Percentiles rank a stretch among this genome's conserved stretches.
These are phyloP conservation scores for Asterochloris erici DNA, from an alignment of 139 green algal genomes.

Conservation along the genomic window DNA sequence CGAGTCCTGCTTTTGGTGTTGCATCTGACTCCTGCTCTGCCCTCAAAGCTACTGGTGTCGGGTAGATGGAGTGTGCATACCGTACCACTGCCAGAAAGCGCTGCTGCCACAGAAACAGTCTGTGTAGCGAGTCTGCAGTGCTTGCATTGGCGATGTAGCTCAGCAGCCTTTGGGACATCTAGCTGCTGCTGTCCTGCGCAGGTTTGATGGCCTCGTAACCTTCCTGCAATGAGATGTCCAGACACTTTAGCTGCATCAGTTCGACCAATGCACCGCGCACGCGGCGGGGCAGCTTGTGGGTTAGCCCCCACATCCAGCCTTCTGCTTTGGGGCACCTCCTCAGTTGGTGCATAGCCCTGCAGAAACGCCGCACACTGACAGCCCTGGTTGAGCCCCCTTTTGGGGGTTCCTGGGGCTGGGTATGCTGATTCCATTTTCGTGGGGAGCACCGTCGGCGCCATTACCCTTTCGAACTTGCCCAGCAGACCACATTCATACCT, in stretches of 20 bases:
- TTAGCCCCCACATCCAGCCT: conserved; percentile 15
- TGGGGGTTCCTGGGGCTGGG: conserved; percentile 15
- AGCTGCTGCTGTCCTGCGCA: too few relatives aligned
- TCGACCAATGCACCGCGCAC: neutral
- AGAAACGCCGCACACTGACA: conserved; percentile 26
- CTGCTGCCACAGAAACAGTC: too few relatives aligned
- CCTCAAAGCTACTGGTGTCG: too few relatives aligned
- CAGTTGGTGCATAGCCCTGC: conserved; percentile 27
- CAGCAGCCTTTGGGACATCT: too few relatives aligned
- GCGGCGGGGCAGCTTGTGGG: conserved; percentile 1
- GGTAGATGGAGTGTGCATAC: too few relatives aligned
- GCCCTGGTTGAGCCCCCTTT: conserved; percentile 17
- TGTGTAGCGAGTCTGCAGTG: too few relatives aligned
- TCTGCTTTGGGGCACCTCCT: conserved; percentile 12
- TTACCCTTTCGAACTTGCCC: conserved; percentile 56
- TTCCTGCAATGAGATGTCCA: neutral
- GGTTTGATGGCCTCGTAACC: too few relatives aligned
- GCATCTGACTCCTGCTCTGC: too few relatives aligned
- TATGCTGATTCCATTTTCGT: conserved; percentile 56
- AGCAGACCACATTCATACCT: conserved; percentile 38
- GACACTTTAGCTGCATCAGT: neutral
- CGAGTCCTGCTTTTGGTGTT: too few relatives aligned
- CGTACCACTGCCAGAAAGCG: too few relatives aligned
- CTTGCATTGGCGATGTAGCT: too few relatives aligned
- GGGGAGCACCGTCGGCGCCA: conserved; percentile 47